Conservation (phyloP, 2,329 filamentous ascomycete species). For the Atkinsonella hypoxylon region DNA sequence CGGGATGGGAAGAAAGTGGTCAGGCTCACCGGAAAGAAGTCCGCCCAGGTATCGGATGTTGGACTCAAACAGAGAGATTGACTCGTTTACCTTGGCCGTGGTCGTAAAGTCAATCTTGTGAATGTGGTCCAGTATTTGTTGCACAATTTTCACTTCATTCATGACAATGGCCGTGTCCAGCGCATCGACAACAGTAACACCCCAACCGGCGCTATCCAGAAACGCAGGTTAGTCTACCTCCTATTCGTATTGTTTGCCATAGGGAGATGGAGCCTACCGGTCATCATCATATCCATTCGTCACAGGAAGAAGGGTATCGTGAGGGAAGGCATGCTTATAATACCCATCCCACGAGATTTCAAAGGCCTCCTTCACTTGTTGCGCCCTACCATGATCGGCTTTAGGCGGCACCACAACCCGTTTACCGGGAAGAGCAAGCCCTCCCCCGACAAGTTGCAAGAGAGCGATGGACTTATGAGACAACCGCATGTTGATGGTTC, state of each 20-base stretch:
- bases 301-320: conserved; percentile 63
- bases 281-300: conserved; percentile 55
- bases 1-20: neutral
- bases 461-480: conserved; percentile 4
- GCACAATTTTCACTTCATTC: conserved; percentile 53
- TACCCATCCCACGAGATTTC: conserved; percentile 63
- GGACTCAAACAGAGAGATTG: conserved; percentile 76
- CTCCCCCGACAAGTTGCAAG: conserved; percentile 5
- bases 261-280: conserved; percentile 36
- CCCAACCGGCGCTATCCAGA: conserved; percentile 62
- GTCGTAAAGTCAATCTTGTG: conserved; percentile 57
- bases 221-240: no score
- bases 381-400: conserved; percentile 32
- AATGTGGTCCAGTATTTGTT: conserved; percentile 60
- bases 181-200: conserved; percentile 70
- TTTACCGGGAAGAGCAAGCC: conserved; percentile 5
- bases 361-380: conserved; percentile 57
- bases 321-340: conserved; percentile 60
- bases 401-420: conserved; percentile 4
- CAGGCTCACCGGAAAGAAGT: conserved; percentile 53
- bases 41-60: conserved; percentile 82
- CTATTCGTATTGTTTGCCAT: neutral
- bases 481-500: conserved; percentile 7
- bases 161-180: conserved; percentile 71
- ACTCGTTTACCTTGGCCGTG: conserved; percentile 30